Evolutionary conservation across 495 filamentous ascomycete species (phyloP), one percentile per base, ranked within the genome.

Genomic region (Melanomma pulvis-pyrius): DNA sequence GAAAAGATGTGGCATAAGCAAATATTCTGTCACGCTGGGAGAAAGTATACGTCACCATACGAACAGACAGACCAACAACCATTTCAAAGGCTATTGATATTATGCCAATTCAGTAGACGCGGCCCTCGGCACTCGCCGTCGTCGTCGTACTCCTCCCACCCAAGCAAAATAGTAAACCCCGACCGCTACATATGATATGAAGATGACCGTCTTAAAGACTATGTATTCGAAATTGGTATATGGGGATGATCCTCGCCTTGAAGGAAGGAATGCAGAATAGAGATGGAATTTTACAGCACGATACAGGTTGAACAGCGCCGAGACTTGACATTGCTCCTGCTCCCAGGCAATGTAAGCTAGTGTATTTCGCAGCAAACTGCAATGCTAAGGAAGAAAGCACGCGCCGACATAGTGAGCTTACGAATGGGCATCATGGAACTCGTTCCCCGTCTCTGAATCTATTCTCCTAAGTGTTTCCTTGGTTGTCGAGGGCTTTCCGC

Each of bases 361-460:
- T 44, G 39, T 44, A 15, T 15, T 44, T 15, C 39, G 17, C 9
- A n/a, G 17, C 2, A 44, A 15, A 3, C n/a, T 15, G 39, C 39
- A 44, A n/a, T 15, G n/a, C 9, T 44, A n/a, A 44, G 8, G n/a
- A 17, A 44, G 3, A 44, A 44, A 11, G 39, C 39, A 44, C 39
- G 5, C 17, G 17, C 9, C 39, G n/a, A 44, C n/a, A 12, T 17
- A 50, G 15, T 50, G 19, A 24, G 21, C 22, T 59, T 49, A 59
- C 21, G 56, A 36, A 22, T 48, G 75, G 0, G 85, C 86, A 74
- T 88, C 86, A 36, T 87, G 80, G 71, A 88, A 88, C 54, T 84
- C 67, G 30, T 79, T 77, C 1, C 73, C 66, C 6, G 81, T 84
- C 67, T 78, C 72, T 0, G 83, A 82, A 63, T 87, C 83, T 48